Percentiles rank a stretch among this genome's conserved stretches.
Evolutionary conservation across 2,329 filamentous ascomycete species (phyloP).

Genomic region (Epichloe glyceriae): DNA sequence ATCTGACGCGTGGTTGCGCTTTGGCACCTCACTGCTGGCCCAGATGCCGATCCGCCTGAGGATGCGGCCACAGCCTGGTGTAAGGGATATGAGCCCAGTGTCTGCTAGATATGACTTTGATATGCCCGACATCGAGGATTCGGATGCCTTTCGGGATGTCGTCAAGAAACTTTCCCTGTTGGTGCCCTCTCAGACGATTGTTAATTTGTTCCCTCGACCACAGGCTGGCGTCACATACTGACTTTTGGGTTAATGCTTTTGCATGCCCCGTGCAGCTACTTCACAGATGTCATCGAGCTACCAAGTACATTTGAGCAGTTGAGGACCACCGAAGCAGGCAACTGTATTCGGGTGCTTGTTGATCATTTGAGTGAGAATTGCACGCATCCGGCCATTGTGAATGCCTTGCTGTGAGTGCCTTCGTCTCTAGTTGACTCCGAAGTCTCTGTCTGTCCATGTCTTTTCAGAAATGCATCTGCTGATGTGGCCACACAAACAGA

Average conservation of each 20-base stretch:
- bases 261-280: conserved; percentile 33
- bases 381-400: conserved; percentile 57
- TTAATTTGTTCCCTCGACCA: background rate
- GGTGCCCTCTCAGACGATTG: conserved; percentile 11
- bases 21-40: background rate
- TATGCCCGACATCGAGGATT: conserved; percentile 42
- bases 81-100: conserved; percentile 23
- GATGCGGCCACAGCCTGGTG: conserved; percentile 18
- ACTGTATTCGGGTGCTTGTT: conserved; percentile 44
- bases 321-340: conserved; percentile 50
- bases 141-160: conserved; percentile 49
- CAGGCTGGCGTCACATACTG: background rate
- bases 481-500: conserved; percentile 23
- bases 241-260: conserved; percentile 3
- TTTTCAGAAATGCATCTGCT: background rate
- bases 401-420: conserved; percentile 53
- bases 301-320: conserved; percentile 65
- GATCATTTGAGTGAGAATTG: conserved; percentile 49
- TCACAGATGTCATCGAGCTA: conserved; percentile 47
- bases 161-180: conserved; percentile 55
- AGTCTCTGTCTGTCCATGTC: background rate
- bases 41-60: conserved; percentile 26
- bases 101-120: conserved; percentile 20
- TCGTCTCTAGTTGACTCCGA: background rate
- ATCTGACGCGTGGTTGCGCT: too few relatives aligned